Conservation (phyloP, 495 filamentous ascomycete genomes). For the Aspergillus indologenus region DNA sequence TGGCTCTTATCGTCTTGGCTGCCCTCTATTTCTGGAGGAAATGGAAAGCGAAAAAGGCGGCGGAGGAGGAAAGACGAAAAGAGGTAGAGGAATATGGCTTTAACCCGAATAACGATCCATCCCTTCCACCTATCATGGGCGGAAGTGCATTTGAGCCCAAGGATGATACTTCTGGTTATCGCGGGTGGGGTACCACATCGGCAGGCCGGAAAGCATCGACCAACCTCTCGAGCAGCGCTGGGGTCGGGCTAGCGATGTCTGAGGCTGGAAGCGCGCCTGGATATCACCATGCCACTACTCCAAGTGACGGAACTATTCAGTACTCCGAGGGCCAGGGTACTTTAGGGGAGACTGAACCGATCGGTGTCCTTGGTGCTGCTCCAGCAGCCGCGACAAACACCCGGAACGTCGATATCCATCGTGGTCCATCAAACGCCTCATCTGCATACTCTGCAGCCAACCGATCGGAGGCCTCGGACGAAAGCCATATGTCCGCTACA, state of each 20-base stretch:
- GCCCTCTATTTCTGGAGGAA: constrained; percentile 83
- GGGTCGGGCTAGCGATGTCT: constrained; percentile 68
- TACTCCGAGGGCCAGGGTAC: constrained; percentile 66
- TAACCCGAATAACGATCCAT: constrained; percentile 92
- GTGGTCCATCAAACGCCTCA: constrained; percentile 93
- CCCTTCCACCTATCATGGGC: constrained; percentile 61
- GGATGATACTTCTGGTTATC: constrained; percentile 76
- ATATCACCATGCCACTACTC: constrained; percentile 60
- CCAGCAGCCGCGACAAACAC: constrained; percentile 60
- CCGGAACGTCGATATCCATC: constrained; percentile 65
- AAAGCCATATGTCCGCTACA: constrained; percentile 55
- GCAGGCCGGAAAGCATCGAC: constrained; percentile 80
- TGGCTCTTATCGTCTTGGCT: constrained; percentile 74
- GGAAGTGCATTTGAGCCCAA: constrained; percentile 53
- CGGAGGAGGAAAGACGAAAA: constrained; percentile 84
- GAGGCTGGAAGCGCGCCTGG: constrained; percentile 57
- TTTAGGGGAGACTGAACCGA: constrained; percentile 68
- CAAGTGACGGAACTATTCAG: constrained; percentile 61
- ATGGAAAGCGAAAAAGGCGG: constrained; percentile 77
- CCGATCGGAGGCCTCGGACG: constrained; percentile 79
- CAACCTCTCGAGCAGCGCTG: constrained; percentile 75
- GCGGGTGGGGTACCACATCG: constrained; percentile 94
- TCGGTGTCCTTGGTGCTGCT: constrained; percentile 69
- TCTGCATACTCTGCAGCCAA: constrained; percentile 86
- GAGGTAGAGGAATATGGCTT: constrained; percentile 96